Conservation (phyloP, 805 yeast genomes). For the Sungouiella blattae region DNA sequence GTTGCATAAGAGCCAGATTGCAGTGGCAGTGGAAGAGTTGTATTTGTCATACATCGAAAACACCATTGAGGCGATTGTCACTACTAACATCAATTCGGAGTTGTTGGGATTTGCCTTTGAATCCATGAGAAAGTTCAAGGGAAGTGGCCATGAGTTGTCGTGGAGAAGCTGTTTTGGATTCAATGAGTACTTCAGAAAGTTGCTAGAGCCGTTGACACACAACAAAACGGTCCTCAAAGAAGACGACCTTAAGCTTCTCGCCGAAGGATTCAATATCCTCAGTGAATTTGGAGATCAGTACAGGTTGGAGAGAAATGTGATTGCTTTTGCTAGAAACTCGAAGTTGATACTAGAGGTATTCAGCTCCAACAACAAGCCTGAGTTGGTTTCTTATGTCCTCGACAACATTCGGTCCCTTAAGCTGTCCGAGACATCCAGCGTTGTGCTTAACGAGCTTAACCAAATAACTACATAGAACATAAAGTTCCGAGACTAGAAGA, state of each 20-base stretch:
- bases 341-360: conserved; percentile 17
- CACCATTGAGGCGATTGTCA: conserved; percentile 11
- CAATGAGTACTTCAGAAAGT: conserved; percentile 35
- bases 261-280: conserved; percentile 16
- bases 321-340: conserved; percentile 42
- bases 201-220: conserved; percentile 2
- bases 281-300: conserved; percentile 10
- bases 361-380: conserved; percentile 10
- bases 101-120: conserved; percentile 27
- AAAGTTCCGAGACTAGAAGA: no score
- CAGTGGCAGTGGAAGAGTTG: conserved; percentile 43
- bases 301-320: conserved; percentile 22
- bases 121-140: conserved; percentile 19
- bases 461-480: not conserved
- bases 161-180: conserved; percentile 59
- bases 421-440: conserved; percentile 17
- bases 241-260: conserved; percentile 4
- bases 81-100: conserved; percentile 9
- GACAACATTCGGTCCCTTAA: conserved; percentile 14
- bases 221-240: not conserved
- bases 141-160: conserved; percentile 34
- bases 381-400: conserved; percentile 11
- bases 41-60: conserved; percentile 33
- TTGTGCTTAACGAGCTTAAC: conserved; percentile 15
- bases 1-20: conserved; percentile 20